Conservation (phyloP, 23 red algal species). For the Gracilaria domingensis region DNA sequence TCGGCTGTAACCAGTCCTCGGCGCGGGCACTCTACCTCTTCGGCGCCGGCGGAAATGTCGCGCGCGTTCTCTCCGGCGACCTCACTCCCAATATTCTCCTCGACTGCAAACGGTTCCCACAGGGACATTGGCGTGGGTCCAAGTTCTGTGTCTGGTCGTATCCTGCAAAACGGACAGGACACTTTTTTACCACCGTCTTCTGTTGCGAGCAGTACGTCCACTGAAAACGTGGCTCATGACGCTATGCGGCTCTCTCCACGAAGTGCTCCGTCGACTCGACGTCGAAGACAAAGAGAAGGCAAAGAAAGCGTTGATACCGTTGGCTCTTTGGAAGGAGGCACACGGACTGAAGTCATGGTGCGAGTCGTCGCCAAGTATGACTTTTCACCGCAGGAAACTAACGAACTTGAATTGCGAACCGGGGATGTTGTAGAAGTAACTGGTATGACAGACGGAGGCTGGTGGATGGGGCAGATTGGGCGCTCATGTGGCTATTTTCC, state of each 20-base stretch:
- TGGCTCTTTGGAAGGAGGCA: conserved; percentile 26
- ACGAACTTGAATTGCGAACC: conserved; percentile 64
- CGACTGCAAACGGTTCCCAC: conserved; percentile 4
- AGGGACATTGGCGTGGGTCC: conserved; percentile 26
- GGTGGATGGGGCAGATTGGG: conserved; percentile 67
- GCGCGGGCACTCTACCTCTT: conserved; percentile 43
- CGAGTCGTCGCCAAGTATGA: conserved; percentile 74
- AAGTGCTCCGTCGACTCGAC: neutral
- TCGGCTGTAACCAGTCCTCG: conserved; percentile 47
- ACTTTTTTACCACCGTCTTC: conserved; percentile 36
- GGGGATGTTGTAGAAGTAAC: conserved; percentile 74
- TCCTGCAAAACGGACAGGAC: conserved; percentile 9
- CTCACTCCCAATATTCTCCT: conserved; percentile 9
- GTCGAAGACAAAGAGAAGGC: conserved; percentile 36
- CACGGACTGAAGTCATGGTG: conserved; percentile 44
- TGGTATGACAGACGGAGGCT: conserved; percentile 62
- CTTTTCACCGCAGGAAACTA: conserved; percentile 65
- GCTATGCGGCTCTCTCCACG: conserved; percentile 14
- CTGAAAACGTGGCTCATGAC: conserved; percentile 47
- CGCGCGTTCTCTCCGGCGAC: conserved; percentile 9
- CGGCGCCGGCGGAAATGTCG: conserved; percentile 51
- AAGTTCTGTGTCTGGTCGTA: conserved; percentile 42
- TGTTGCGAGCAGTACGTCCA: conserved; percentile 71
- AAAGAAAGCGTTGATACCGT: conserved; percentile 64
- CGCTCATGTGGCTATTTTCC: conserved; percentile 69